Conservation (phyloP, 352 stramenopile genomes). For the Pythium periplocum region DNA sequence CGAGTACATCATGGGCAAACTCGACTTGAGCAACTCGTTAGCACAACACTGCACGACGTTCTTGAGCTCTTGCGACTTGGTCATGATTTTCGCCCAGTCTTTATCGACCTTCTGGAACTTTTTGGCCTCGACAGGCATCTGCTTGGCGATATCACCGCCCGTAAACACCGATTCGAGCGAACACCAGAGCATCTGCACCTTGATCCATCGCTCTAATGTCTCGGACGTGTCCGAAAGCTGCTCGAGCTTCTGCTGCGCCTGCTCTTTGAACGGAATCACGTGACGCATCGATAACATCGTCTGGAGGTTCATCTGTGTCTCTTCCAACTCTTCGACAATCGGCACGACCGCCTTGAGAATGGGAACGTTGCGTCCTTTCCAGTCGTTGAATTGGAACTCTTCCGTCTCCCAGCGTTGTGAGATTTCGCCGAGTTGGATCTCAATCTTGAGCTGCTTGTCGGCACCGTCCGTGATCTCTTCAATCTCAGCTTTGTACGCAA, state of each 20-base stretch:
- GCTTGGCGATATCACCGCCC: constrained; percentile 97
- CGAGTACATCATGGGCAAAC: constrained; percentile 95
- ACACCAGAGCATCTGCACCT: constrained; percentile 98
- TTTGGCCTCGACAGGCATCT: constrained; percentile 98
- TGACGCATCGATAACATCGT: constrained; percentile 98
- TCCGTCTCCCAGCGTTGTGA: constrained; percentile 90
- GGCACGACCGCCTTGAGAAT: constrained; percentile 95
- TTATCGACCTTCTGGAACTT: constrained; percentile 98
- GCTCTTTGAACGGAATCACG: constrained; percentile 94
- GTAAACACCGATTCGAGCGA: constrained; percentile 98
- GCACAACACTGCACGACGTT: constrained; percentile 93
- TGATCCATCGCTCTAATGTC: constrained; percentile 97
- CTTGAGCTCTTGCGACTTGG: constrained; percentile 87
- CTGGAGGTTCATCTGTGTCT: constrained; percentile 98
- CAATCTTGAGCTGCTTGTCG: constrained; percentile 98
- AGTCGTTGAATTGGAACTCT: constrained; percentile 94
- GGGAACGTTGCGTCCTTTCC: constrained; percentile 92
- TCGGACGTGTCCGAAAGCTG: constrained; percentile 95
- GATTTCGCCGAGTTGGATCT: constrained; percentile 93
- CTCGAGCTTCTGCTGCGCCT: constrained; percentile 93
- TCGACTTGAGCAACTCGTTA: constrained; percentile 96
- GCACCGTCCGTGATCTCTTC: constrained; percentile 97
- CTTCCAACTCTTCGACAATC: constrained; percentile 97
- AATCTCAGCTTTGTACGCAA: constrained; percentile 91
- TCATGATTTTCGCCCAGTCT: constrained; percentile 98